Evolutionary conservation across 768 basidiomycete species (phyloP), one percentile per base, ranked within the genome.

Genomic region (Punctularia strigosozonata): DNA sequence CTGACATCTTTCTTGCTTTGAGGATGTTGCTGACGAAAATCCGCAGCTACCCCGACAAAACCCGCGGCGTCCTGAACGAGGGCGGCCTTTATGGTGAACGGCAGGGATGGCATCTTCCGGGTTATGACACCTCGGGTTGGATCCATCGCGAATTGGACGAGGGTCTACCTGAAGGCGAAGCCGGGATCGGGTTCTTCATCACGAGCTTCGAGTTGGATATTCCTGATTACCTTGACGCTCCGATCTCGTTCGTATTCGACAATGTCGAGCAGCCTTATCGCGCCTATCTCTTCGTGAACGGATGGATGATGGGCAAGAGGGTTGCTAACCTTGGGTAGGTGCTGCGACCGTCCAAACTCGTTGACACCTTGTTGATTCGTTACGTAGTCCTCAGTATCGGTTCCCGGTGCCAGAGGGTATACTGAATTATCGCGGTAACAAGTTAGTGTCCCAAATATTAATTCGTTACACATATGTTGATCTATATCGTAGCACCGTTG

Each of bases 361-460:
- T 30, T 28, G 22, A 21, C 23, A 21, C 25, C 15, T 30, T 4
- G 25, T 38, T 35, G 23, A 19, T 30, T 3, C 6, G 37, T 25
- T 23, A 19, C n/a, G 2, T 31, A 83, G 81, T 13, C 85, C 86
- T 15, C 85, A 89, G 54, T 60, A 69, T 36, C 80, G 75, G 48
- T 89, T 87, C 71, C 84, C 86, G 1, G 83, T 89, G 5, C 86
- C 81, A 32, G 71, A 82, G 52, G 87, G 87, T 2, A 85, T 89
- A 26, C 52, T 89, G 36, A 60, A 87, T 49, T 84, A 81, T 47
- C 63, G 63, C 23, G 86, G 23, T 26, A 37, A 17, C 21, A 37
- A 12, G 41, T 37, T 33, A 17, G 31, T 30, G 33, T 32, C 13
- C n/a, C n/a, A n/a, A n/a, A 22, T 40, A 25, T 26, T 19, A 23